These are phyloP conservation scores for Didymella lethalis DNA, from an alignment of 2,329 filamentous ascomycete genomes.

Conservation along the genomic window DNA sequence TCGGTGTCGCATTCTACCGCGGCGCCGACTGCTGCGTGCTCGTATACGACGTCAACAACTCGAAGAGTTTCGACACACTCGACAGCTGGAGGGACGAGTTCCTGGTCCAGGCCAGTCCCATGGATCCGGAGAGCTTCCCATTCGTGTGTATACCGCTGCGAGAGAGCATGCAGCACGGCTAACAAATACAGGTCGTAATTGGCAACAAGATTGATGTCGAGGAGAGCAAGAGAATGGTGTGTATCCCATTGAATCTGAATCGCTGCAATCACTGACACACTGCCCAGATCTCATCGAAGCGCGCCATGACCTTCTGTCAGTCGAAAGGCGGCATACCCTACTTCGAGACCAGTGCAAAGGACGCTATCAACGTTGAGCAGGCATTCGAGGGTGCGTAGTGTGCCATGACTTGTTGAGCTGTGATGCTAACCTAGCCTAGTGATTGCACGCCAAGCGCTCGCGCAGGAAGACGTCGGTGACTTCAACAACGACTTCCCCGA, in stretches of 20 bases:
- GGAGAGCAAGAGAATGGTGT: conserved; percentile 91
- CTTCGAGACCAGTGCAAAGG: conserved; percentile 99
- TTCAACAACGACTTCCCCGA: conserved; percentile 98
- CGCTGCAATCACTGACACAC: conserved; percentile 21
- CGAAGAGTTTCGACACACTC: conserved; percentile 97
- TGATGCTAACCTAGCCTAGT: conserved; percentile 62
- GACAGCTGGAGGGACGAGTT: conserved; percentile 99
- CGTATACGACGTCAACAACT: conserved; percentile 98
- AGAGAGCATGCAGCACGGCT: conserved; percentile 14
- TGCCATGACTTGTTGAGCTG: background rate
- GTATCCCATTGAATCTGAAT: conserved; percentile 25
- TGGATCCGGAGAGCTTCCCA: conserved; percentile 96
- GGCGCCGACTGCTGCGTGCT: conserved; percentile 98
- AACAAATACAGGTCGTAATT: conserved; percentile 76
- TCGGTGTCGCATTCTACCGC: conserved; percentile 96
- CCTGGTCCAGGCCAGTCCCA: conserved; percentile 92
- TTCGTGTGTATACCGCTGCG: conserved; percentile 68
- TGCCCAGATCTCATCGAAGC: conserved; percentile 84
- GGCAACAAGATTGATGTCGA: conserved; percentile 99
- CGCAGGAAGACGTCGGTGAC: conserved; percentile 97
- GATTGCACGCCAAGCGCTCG: conserved; percentile 92
- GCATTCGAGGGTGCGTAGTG: conserved; percentile 68
- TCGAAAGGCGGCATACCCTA: conserved; percentile 97
- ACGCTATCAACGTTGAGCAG: conserved; percentile 96
- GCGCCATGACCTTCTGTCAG: conserved; percentile 96